These are phyloP conservation scores for Auricularia heimuer DNA, from an alignment of 768 basidiomycete genomes.

Conservation along the genomic window DNA sequence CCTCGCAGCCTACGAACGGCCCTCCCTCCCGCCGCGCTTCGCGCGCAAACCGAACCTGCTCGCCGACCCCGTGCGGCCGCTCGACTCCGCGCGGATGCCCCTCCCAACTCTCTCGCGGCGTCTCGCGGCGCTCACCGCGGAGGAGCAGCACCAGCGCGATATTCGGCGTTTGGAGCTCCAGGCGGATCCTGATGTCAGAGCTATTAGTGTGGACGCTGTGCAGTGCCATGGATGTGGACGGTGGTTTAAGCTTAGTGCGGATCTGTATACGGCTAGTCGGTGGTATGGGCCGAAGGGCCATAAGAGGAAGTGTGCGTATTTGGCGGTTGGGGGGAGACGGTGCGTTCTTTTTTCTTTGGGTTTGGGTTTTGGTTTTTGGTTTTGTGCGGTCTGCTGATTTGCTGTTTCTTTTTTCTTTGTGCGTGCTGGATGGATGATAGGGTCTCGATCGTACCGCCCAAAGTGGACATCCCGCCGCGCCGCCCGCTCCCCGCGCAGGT, in stretches of 20 bases:
- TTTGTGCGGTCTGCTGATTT: no score
- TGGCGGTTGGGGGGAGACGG: neutral
- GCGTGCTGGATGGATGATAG: no score
- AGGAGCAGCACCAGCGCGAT: neutral
- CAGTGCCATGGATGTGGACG: neutral
- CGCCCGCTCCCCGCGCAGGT: no score
- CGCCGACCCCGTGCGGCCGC: neutral
- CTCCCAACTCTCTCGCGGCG: neutral
- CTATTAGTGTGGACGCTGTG: neutral
- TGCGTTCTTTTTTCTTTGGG: neutral
- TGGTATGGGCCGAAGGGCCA: neutral
- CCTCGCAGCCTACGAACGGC: neutral
- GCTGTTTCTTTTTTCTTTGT: no score
- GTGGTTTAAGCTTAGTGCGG: neutral
- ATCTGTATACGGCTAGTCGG: neutral
- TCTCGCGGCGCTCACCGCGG: neutral
- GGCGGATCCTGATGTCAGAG: neutral
- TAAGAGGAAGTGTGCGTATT: neutral
- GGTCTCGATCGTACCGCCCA: no score
- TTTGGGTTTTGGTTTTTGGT: no score
- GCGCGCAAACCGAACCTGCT: neutral
- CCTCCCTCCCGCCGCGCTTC: neutral
- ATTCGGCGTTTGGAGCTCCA: neutral
- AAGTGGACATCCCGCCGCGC: no score
- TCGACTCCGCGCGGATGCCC: neutral